Conservation (phyloP, 129 eudicot genomes). For the Centrapalus pauciflorus region DNA sequence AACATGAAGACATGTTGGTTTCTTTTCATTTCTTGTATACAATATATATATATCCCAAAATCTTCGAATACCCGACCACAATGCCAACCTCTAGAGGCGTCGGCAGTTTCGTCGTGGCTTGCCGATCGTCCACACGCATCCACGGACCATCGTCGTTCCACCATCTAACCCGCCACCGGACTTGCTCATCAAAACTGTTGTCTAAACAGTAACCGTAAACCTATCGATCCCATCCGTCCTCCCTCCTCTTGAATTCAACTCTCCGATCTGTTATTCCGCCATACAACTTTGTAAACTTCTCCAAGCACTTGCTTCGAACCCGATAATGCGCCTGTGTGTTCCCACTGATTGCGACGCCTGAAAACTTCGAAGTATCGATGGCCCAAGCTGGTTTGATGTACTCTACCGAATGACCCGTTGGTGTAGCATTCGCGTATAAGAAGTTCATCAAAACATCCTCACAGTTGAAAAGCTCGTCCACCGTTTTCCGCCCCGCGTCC, state of each 20-base stretch:
- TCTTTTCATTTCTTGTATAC: too few species aligned
- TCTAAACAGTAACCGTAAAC: not conserved
- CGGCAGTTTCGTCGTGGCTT: not conserved
- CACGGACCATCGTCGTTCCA: not conserved
- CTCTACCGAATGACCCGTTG: constrained; percentile 38
- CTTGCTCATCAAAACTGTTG: not conserved
- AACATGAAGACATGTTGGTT: too few species aligned
- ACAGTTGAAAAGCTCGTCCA: constrained; percentile 71
- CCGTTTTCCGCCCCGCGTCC: constrained; percentile 47
- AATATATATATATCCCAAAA: constrained; percentile 2
- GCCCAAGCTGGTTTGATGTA: constrained; percentile 78
- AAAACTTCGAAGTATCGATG: constrained; percentile 67
- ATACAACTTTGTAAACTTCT: constrained; percentile 43
- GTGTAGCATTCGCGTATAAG: constrained; percentile 63
- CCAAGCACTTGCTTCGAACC: constrained; percentile 59
- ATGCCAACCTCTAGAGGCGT: not conserved
- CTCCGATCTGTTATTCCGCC: constrained; percentile 60
- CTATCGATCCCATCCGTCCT: constrained; percentile 89
- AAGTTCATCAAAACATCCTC: constrained; percentile 86
- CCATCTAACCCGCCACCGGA: not conserved
- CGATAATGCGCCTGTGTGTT: constrained; percentile 72
- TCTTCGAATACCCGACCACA: not conserved
- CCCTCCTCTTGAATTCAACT: constrained; percentile 49
- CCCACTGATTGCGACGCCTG: constrained; percentile 74
- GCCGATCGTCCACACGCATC: not conserved